Evolutionary conservation across 306 rosid species (phyloP).

Genomic region (Fragaria nilgerrensis): DNA sequence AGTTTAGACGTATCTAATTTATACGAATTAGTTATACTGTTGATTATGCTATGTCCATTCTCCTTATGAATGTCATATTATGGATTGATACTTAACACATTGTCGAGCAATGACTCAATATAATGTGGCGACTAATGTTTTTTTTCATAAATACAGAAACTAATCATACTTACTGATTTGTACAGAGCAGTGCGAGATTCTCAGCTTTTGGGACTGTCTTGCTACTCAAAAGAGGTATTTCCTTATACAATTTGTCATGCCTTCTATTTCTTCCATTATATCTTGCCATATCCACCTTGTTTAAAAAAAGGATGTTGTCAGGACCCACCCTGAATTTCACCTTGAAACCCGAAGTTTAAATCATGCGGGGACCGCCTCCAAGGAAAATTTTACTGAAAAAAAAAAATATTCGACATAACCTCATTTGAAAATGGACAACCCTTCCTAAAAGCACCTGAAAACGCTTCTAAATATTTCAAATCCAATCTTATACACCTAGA

Average conservation of each 20-base stretch:
- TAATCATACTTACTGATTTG: slow-evolving; percentile 63
- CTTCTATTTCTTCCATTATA: background rate
- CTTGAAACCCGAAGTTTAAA: too few relatives aligned
- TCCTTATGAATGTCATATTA: background rate
- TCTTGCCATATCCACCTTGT: slow-evolving; percentile 2
- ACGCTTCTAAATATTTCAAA: too few relatives aligned
- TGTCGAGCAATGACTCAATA: background rate
- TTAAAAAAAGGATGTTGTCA: background rate
- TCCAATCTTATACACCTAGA: too few relatives aligned
- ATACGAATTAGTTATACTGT: background rate
- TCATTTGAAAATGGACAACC: too few relatives aligned
- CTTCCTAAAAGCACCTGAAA: too few relatives aligned
- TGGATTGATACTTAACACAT: background rate
- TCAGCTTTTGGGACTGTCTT: slow-evolving; percentile 80
- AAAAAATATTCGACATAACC: too few relatives aligned
- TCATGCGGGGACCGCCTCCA: too few relatives aligned
- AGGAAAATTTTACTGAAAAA: too few relatives aligned
- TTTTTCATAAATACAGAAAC: slow-evolving; percentile 53
- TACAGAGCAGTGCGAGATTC: slow-evolving; percentile 73
- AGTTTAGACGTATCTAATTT: too few relatives aligned
- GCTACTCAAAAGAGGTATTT: slow-evolving; percentile 88
- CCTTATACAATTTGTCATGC: slow-evolving; percentile 8
- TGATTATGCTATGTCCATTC: background rate
- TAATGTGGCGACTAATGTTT: background rate
- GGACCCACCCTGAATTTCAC: too few relatives aligned